Evolutionary conservation across 129 eudicot genomes (phyloP).

Genomic region (Rutidosis leptorrhynchoides): DNA sequence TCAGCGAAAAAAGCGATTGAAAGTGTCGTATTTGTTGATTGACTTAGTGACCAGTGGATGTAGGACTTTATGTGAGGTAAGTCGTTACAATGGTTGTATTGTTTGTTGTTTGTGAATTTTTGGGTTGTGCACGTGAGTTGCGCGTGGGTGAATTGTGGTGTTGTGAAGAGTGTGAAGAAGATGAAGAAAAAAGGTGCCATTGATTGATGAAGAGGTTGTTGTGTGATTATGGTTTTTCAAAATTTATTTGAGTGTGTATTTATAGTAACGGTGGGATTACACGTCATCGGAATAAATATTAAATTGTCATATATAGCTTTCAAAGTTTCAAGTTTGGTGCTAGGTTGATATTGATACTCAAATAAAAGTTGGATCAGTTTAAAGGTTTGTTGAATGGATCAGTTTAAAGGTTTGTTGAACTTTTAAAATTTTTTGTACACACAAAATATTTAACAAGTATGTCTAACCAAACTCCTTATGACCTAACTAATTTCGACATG

Average conservation of each 20-base stretch:
- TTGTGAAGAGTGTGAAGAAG: slow-evolving; percentile 21
- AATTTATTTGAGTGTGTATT: neutral
- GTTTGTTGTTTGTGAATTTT: slow-evolving; percentile 52
- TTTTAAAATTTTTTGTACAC: too few relatives aligned
- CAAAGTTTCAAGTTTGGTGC: too few relatives aligned
- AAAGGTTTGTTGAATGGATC: too few relatives aligned
- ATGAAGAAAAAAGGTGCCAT: slow-evolving; percentile 38
- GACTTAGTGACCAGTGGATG: slow-evolving; percentile 62
- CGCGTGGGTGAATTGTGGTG: slow-evolving; percentile 17
- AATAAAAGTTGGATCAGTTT: too few relatives aligned
- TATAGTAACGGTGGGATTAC: neutral
- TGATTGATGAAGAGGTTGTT: slow-evolving; percentile 32
- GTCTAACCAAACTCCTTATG: too few relatives aligned
- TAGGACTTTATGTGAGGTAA: slow-evolving; percentile 48
- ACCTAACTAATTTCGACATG: too few relatives aligned
- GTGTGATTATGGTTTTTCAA: neutral
- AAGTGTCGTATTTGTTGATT: slow-evolving; percentile 45
- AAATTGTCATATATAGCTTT: too few relatives aligned
- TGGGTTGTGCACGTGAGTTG: slow-evolving; percentile 58
- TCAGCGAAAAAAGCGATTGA: slow-evolving; percentile 63
- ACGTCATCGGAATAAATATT: neutral
- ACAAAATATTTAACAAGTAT: too few relatives aligned
- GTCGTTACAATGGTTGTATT: slow-evolving; percentile 57
- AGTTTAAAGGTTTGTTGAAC: too few relatives aligned
- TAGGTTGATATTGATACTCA: too few relatives aligned